These are phyloP conservation scores for Barnettozyma siamensis DNA, from an alignment of 805 yeast species.

Conservation along the genomic window DNA sequence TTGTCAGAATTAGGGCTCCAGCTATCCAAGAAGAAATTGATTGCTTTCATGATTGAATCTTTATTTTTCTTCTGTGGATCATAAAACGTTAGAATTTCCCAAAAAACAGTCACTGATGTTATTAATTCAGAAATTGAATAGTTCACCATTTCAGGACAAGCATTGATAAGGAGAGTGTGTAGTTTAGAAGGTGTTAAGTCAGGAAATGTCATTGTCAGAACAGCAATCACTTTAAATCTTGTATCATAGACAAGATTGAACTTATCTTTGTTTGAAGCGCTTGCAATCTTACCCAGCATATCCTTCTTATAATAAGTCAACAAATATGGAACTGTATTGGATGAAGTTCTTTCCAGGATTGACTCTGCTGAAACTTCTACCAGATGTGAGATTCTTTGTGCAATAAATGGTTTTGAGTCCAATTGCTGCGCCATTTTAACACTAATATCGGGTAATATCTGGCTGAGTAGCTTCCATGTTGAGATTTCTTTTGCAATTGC, in stretches of 20 bases:
- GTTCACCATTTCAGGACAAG: conserved; percentile 40
- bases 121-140: conserved; percentile 26
- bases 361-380: conserved; percentile 56
- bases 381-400: conserved; percentile 56
- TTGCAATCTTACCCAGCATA: conserved; percentile 56
- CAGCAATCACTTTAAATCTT: conserved; percentile 51
- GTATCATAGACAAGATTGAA: conserved; percentile 43
- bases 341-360: conserved; percentile 63
- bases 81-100: conserved; percentile 41
- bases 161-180: conserved; percentile 45
- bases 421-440: conserved; percentile 53
- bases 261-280: conserved; percentile 39
- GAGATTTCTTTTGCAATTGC: conserved; percentile 54
- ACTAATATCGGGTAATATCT: conserved; percentile 70
- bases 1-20: conserved; percentile 18
- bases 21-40: conserved; percentile 33
- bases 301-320: conserved; percentile 61
- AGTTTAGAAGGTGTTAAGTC: conserved; percentile 45
- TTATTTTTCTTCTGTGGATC: conserved; percentile 30
- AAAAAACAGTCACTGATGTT: conserved; percentile 24
- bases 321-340: conserved; percentile 71
- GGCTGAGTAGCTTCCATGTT: conserved; percentile 75
- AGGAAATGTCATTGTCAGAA: conserved; percentile 46
- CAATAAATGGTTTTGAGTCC: conserved; percentile 43
- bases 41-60: conserved; percentile 30